Percentiles rank a stretch among this genome's conserved stretches.
These are phyloP conservation scores for Nyctanthes arbortristis DNA, from an alignment of 257 asterid genomes.

Conservation along the genomic window DNA sequence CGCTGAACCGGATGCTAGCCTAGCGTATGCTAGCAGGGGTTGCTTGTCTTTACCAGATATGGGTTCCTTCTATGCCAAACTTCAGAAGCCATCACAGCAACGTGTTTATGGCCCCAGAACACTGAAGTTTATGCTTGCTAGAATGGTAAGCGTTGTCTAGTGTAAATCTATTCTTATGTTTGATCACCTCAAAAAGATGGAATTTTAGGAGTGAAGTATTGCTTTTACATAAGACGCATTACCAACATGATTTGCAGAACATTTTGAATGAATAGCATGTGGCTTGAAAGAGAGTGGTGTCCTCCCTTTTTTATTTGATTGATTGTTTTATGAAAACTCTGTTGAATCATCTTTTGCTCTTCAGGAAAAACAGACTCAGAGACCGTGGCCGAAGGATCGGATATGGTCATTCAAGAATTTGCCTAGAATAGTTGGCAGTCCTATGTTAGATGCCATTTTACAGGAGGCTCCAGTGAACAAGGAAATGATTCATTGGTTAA, in stretches of 20 bases:
- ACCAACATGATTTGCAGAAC: no score
- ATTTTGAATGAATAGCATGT: no score
- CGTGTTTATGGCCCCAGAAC: constrained; percentile 94
- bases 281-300: no score
- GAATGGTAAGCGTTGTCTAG: constrained; percentile 59
- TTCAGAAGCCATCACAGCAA: constrained; percentile 90
- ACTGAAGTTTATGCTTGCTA: constrained; percentile 78
- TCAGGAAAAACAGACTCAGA: constrained; percentile 91
- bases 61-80: constrained; percentile 91
- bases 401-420: constrained; percentile 84
- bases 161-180: not conserved
- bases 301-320: no score
- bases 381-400: constrained; percentile 89
- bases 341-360: not conserved
- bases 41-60: constrained; percentile 90
- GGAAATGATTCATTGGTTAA: constrained; percentile 90
- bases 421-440: constrained; percentile 72
- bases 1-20: constrained; percentile 76
- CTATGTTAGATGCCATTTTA: constrained; percentile 79
- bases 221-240: no score
- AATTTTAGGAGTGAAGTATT: no score
- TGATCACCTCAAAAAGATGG: no score
- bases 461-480: constrained; percentile 54
- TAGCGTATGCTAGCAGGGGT: constrained; percentile 86
- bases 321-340: not conserved